phyloP scores from a whole-genome alignment of 129 eudicot species.

The Chrysanthemum seticuspe region DNA sequence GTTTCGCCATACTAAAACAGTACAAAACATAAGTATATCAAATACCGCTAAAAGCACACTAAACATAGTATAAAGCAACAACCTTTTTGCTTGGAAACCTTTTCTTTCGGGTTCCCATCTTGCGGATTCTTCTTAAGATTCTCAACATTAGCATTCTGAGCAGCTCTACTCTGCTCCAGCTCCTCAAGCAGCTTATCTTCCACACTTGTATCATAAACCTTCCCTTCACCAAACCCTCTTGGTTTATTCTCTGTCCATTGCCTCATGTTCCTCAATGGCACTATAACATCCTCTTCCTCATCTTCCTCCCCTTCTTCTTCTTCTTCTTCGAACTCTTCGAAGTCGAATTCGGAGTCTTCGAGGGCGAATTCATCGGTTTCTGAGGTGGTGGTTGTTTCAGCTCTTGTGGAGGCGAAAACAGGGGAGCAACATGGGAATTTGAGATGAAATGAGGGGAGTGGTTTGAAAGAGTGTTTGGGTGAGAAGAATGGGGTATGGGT shows the following conservation, averaged over 20 bases:
- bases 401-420: slow-evolving; percentile 43
- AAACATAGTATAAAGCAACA: neutral
- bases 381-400: slow-evolving; percentile 2
- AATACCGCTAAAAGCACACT: neutral
- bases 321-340: slow-evolving; percentile 29
- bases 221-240: slow-evolving; percentile 89
- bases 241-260: slow-evolving; percentile 65
- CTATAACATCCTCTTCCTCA: slow-evolving; percentile 51
- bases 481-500: slow-evolving; percentile 28
- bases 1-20: neutral
- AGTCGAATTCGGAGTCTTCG: slow-evolving; percentile 35
- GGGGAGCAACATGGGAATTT: slow-evolving; percentile 36
- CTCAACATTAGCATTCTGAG: slow-evolving; percentile 74
- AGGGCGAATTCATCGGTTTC: slow-evolving; percentile 32
- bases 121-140: slow-evolving; percentile 61
- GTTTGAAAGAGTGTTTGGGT: slow-evolving; percentile 18
- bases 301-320: slow-evolving; percentile 44
- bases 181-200: slow-evolving; percentile 84
- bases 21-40: too few relatives aligned
- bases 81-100: slow-evolving; percentile 51
- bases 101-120: slow-evolving; percentile 33
- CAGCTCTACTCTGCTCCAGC: slow-evolving; percentile 67
- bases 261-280: slow-evolving; percentile 62
- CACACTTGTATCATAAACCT: slow-evolving; percentile 74
- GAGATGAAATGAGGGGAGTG: slow-evolving; percentile 20